Conservation (phyloP, 768 basidiomycete genomes). For the Boletales sp. region DNA sequence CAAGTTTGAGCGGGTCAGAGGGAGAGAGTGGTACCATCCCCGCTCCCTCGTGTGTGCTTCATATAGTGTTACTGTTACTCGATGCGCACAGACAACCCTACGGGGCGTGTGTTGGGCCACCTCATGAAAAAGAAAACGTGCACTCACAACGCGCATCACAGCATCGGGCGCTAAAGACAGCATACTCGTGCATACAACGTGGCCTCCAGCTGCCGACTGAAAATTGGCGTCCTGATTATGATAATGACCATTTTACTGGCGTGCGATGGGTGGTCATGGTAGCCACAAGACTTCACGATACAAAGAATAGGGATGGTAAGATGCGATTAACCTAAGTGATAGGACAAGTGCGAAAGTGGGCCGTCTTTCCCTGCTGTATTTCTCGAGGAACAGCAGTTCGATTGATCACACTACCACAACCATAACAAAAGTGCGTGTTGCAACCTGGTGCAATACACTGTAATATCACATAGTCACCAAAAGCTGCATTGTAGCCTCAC, state of each 20-base stretch:
- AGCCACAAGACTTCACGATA: not conserved
- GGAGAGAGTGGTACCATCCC: not conserved
- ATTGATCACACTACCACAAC: slow-evolving; percentile 45
- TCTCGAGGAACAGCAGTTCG: slow-evolving; percentile 33
- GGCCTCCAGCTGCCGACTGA: not conserved
- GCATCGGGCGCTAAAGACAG: slow-evolving; percentile 5
- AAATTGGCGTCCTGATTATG: no score
- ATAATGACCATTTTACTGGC: no score
- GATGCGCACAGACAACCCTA: slow-evolving; percentile 1
- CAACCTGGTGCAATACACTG: slow-evolving; percentile 57
- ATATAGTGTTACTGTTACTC: slow-evolving; percentile 14
- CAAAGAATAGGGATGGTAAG: not conserved
- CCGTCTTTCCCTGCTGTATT: slow-evolving; percentile 27
- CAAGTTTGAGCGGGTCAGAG: not conserved
- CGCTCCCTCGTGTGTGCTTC: slow-evolving; percentile 1
- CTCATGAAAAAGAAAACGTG: slow-evolving; percentile 16
- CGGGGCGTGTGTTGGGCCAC: slow-evolving; percentile 1
- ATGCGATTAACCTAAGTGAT: slow-evolving; percentile 17
- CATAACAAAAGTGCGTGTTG: slow-evolving; percentile 56
- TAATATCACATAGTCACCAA: not conserved
- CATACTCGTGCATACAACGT: not conserved
- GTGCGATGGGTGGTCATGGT: not conserved
- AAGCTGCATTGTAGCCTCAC: not conserved
- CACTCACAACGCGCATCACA: slow-evolving; percentile 10
- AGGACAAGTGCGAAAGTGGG: slow-evolving; percentile 31